Conservation (phyloP, 768 basidiomycete species). For the Polyporus arcularius region DNA sequence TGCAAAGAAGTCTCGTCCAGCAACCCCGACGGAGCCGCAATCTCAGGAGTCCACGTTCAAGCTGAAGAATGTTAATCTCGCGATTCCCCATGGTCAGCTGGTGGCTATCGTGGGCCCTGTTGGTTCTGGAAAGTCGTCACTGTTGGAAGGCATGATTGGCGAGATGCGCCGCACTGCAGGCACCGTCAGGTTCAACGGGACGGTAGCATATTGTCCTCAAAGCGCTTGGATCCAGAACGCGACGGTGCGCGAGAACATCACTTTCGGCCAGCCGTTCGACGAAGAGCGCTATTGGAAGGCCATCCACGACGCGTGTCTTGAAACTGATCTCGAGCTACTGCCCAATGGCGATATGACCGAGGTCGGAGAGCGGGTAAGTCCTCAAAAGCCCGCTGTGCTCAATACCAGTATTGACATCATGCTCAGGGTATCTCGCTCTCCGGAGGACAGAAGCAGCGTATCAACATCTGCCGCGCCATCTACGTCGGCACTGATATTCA, state of each 20-base stretch:
- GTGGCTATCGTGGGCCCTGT: slow-evolving; percentile 79
- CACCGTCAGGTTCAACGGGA: slow-evolving; percentile 67
- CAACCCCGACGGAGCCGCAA: slow-evolving; percentile 31
- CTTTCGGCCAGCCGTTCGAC: slow-evolving; percentile 84
- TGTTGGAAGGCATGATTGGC: slow-evolving; percentile 75
- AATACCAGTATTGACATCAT: not conserved
- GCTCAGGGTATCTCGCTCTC: slow-evolving; percentile 79
- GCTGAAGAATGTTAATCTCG: slow-evolving; percentile 62
- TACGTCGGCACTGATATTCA: slow-evolving; percentile 87
- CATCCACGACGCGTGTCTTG: slow-evolving; percentile 67
- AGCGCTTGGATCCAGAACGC: slow-evolving; percentile 93
- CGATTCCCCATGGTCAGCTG: slow-evolving; percentile 74
- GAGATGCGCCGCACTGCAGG: slow-evolving; percentile 81
- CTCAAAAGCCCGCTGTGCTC: slow-evolving; percentile 7
- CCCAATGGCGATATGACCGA: slow-evolving; percentile 53
- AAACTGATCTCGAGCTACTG: slow-evolving; percentile 51
- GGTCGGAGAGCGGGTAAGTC: slow-evolving; percentile 65
- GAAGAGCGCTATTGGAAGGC: slow-evolving; percentile 83
- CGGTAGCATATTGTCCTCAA: slow-evolving; percentile 83
- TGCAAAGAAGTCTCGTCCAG: slow-evolving; percentile 21
- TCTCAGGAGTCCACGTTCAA: slow-evolving; percentile 54
- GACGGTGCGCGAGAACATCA: slow-evolving; percentile 86
- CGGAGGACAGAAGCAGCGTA: slow-evolving; percentile 78
- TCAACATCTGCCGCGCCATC: slow-evolving; percentile 85
- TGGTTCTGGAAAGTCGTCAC: slow-evolving; percentile 67